Evolutionary conservation across 1,284 basidiomycete species (phyloP), one percentile per base, ranked within the genome.

Genomic region (Naganishia sp.): DNA sequence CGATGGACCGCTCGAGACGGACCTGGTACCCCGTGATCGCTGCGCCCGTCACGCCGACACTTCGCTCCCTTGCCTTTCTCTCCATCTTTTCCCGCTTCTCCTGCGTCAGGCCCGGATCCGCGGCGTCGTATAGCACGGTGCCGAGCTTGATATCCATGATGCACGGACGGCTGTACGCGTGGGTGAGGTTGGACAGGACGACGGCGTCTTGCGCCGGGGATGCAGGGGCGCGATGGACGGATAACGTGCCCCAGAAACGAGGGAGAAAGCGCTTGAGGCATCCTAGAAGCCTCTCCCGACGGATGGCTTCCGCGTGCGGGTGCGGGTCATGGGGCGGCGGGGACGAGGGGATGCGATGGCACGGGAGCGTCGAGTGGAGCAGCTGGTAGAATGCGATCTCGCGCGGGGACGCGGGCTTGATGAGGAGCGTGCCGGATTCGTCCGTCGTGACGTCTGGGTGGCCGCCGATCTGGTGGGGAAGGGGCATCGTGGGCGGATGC

Each of bases 141-240:
- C 94, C 94, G 23, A 98, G 87, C 78, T 97, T 98, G 77, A 93
- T 83, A 76, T 98, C 95, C 28, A 96, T 82, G 61, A 96, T 86
- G 73, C 90, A 92, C 2, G 94, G 93, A 75, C 87, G 88, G 31
- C 78, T 73, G 80, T 93, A 97, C 0, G 83, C 75, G 70, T 87
- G 79, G 0, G 88, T 81, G 7, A 95, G 81, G 76, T 98, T 97
- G 79, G 94, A 89, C 6, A 98, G 79, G 28, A 96, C 92, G 66
- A 96, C 81, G 68, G 84, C 36, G 36, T 39, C 87, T 80, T 93
- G 85, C 84, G 73, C 53, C 65, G 70, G 33, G 63, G 61, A 45
- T 15, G 36, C 9, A 0, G 36, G 36, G n/a, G 18, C 39, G n/a
- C 45, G 31, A 6, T 90, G 82, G 3, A 92, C 78, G 68, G 80